Conservation (phyloP, 179 eudicot species). For the Spergularia azorica region DNA sequence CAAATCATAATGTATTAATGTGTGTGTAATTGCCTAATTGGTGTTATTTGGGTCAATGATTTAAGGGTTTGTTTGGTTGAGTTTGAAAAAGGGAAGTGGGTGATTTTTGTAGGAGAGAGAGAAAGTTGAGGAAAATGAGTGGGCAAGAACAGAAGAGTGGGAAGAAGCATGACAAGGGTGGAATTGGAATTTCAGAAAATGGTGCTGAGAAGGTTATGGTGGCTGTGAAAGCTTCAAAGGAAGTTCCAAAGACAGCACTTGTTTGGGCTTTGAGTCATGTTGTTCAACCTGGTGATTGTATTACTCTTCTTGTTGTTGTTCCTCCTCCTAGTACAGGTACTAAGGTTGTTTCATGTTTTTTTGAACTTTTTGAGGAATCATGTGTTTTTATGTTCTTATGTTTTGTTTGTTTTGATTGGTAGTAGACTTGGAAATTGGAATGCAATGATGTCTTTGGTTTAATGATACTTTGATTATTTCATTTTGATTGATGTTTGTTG, state of each 20-base stretch:
- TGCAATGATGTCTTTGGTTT: not conserved
- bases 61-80: not conserved
- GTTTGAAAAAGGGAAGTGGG: conserved; percentile 15
- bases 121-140: conserved; percentile 23
- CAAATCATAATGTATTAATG: not conserved
- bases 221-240: conserved; percentile 93
- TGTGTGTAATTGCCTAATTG: not conserved
- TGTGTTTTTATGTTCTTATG: not conserved
- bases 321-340: conserved; percentile 66
- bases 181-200: conserved; percentile 24
- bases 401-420: not conserved
- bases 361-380: not conserved
- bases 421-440: not conserved
- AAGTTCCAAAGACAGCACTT: conserved; percentile 78
- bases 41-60: conserved; percentile 8
- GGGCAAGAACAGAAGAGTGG: conserved; percentile 34
- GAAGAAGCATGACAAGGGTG: conserved; percentile 29
- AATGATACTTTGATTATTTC: not conserved
- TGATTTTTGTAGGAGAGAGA: not conserved
- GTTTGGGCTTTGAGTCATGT: conserved; percentile 98
- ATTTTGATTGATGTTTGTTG: conserved; percentile 5
- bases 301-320: conserved; percentile 80
- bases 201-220: conserved; percentile 77
- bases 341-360: not conserved
- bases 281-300: conserved; percentile 96